These are phyloP conservation scores for Asterophora parasitica DNA, from an alignment of 768 basidiomycete genomes.

Conservation along the genomic window DNA sequence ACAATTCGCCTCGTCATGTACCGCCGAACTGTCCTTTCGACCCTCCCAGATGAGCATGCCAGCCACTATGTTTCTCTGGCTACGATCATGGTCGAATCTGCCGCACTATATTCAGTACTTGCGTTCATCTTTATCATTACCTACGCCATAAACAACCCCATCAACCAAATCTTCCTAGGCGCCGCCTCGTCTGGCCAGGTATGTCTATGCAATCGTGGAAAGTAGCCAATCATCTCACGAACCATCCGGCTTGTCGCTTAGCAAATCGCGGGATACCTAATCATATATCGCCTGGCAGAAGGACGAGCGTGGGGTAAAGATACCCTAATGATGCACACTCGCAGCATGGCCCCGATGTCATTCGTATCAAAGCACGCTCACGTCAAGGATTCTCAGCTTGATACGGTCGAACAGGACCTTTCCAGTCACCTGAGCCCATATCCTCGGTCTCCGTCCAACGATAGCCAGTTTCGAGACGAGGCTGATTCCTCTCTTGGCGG, in stretches of 20 bases:
- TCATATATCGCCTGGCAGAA: slow-evolving; percentile 43
- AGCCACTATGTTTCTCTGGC: not conserved
- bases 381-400: not conserved
- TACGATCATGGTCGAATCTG: not conserved
- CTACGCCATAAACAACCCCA: not conserved
- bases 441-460: not conserved
- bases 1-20: slow-evolving; percentile 24
- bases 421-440: not conserved
- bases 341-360: slow-evolving; percentile 13
- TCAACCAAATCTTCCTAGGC: not conserved
- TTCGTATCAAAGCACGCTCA: slow-evolving; percentile 2
- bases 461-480: not conserved
- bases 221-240: not conserved
- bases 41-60: slow-evolving; percentile 23
- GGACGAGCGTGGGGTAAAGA: slow-evolving; percentile 38
- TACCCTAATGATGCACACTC: slow-evolving; percentile 20
- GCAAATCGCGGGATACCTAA: slow-evolving; percentile 44
- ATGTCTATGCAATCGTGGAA: slow-evolving; percentile 3
- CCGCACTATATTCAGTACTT: not conserved
- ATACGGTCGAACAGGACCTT: slow-evolving; percentile 1
- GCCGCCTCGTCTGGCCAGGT: slow-evolving; percentile 21
- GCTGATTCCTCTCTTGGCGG: slow-evolving; percentile 3
- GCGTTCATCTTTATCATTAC: not conserved
- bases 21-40: slow-evolving; percentile 20
- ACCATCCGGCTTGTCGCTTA: slow-evolving; percentile 15